A percentile compares a stretch with the other conserved stretches of the same genome.
These are phyloP conservation scores for Westerdykella aurantiaca DNA, from an alignment of 2,329 filamentous ascomycete species.

Conservation along the genomic window DNA sequence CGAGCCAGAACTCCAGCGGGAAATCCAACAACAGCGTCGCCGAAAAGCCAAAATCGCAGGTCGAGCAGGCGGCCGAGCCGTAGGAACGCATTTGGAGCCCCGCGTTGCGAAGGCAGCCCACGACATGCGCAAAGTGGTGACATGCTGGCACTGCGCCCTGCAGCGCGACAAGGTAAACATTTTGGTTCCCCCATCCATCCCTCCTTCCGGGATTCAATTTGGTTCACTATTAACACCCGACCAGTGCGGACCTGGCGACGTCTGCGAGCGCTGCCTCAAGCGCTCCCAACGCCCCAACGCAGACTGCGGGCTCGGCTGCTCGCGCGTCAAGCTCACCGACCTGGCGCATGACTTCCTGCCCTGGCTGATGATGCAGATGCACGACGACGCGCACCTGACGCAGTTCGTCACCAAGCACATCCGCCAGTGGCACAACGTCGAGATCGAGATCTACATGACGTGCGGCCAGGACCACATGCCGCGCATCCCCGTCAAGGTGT, in stretches of 20 bases:
- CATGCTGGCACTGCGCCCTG: slow-evolving; percentile 46
- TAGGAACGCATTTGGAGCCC: slow-evolving; percentile 35
- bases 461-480: slow-evolving; percentile 39
- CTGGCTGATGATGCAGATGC: slow-evolving; percentile 36
- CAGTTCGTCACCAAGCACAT: slow-evolving; percentile 37
- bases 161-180: slow-evolving; percentile 42
- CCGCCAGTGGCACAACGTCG: slow-evolving; percentile 30
- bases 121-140: slow-evolving; percentile 42
- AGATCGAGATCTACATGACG: slow-evolving; percentile 41
- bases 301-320: slow-evolving; percentile 41
- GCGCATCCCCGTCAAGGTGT: slow-evolving; percentile 41
- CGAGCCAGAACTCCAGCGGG: slow-evolving; percentile 17
- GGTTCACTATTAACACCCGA: slow-evolving; percentile 3
- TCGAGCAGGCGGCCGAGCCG: slow-evolving; percentile 35
- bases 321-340: slow-evolving; percentile 43
- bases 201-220: slow-evolving; percentile 1
- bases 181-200: slow-evolving; percentile 1
- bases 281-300: slow-evolving; percentile 35
- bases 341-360: slow-evolving; percentile 42
- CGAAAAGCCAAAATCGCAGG: slow-evolving; percentile 15
- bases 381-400: slow-evolving; percentile 40
- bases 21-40: slow-evolving; percentile 4
- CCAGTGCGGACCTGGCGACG: slow-evolving; percentile 37
- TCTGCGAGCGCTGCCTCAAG: slow-evolving; percentile 38
- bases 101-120: slow-evolving; percentile 39